phyloP scores from a whole-genome alignment of 345 rosid species.

The Orychophragmus violaceus region DNA sequence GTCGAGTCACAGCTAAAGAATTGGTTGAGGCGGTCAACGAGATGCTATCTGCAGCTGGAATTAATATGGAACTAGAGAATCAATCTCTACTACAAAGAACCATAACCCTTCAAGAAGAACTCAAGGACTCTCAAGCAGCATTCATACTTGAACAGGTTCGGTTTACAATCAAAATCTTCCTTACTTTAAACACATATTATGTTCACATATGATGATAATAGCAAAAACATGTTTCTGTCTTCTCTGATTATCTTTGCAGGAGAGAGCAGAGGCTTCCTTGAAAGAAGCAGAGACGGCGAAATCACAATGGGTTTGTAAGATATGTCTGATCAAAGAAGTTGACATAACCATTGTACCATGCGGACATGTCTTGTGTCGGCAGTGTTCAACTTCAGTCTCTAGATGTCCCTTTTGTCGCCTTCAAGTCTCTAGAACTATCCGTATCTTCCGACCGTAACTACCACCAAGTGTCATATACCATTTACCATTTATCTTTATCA shows the following conservation, averaged over 20 bases:
- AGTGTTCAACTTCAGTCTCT: slow-evolving; percentile 75
- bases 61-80: slow-evolving; percentile 72
- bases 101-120: slow-evolving; percentile 66
- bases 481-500: background rate
- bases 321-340: slow-evolving; percentile 75
- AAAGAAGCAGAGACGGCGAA: slow-evolving; percentile 88
- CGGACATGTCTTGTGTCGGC: slow-evolving; percentile 81
- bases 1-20: slow-evolving; percentile 78
- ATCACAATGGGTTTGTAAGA: slow-evolving; percentile 79
- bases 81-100: slow-evolving; percentile 68
- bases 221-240: background rate
- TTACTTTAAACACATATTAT: background rate
- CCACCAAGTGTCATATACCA: background rate
- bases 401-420: slow-evolving; percentile 87
- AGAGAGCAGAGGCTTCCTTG: slow-evolving; percentile 54
- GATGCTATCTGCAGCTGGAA: slow-evolving; percentile 93
- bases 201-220: background rate
- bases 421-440: slow-evolving; percentile 57
- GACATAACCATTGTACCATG: slow-evolving; percentile 74
- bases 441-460: slow-evolving; percentile 58
- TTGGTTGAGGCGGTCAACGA: slow-evolving; percentile 84
- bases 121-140: slow-evolving; percentile 70
- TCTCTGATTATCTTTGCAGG: slow-evolving; percentile 37
- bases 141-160: slow-evolving; percentile 83
- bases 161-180: background rate